Evolutionary conservation across 768 basidiomycete species (phyloP), one percentile per base, ranked within the genome.

Genomic region (Galerina marginata): DNA sequence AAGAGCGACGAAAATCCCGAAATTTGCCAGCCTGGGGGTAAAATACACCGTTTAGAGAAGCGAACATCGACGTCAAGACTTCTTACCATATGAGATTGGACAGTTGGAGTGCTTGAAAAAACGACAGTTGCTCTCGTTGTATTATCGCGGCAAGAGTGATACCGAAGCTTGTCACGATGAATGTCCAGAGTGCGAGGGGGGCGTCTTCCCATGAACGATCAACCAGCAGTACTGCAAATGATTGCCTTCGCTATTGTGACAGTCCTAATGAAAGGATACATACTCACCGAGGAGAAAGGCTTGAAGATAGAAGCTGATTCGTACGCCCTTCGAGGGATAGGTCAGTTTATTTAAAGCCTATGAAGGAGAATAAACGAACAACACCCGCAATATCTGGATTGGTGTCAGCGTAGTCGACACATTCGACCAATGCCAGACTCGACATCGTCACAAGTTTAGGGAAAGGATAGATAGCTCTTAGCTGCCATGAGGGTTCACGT

Each of bases 161-260:
- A 20, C 20, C 20, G 20, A 75, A 75, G 56, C 73, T 77, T 7
- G 77, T 79, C 15, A 74, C 71, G 38, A 76, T 77, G 46, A 79
- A 78, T n/a, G 79, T 78, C 77, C 79, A 81, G 7, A 81, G 56
- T 0, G 78, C 72, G 54, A 69, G 70, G 4, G 77, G 74, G 16
- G 79, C 79, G 58, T 74, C 75, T 61, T 72, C 67, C 75, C 75
- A 77, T 14, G 77, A 78, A 38, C 79, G 72, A 61, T 80, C 75
- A 16, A 77, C 79, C 33, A 79, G 71, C 20, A 76, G 66, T n/a
- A 77, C 78, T 77, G 43, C 29, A 55, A 38, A 56, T 9, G 51
- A 37, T 46, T 38, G 39, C 29, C 5, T 33, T 33, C 29, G 29
- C 29, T 33, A 33, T 33, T 33, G 29, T 33, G 7, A 33, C 29